Percentiles rank a stretch among this genome's conserved stretches.
Evolutionary conservation across 2,329 filamentous ascomycete genomes (phyloP).

Genomic region (Trichoderma guizhouense): DNA sequence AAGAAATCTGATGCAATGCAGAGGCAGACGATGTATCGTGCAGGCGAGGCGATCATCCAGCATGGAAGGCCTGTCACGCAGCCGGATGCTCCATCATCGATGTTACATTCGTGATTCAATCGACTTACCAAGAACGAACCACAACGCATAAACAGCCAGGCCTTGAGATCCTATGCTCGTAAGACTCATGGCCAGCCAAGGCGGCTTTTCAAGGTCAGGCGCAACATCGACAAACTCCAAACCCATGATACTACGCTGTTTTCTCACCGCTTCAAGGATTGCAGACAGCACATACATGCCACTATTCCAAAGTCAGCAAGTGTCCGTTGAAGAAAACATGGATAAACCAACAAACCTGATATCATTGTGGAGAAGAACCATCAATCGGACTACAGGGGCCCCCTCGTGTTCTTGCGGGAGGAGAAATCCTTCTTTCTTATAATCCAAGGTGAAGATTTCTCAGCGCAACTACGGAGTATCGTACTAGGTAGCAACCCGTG

Average conservation of each 20-base stretch:
- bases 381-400: conserved; percentile 2
- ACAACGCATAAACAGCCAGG: background rate
- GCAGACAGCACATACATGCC: conserved; percentile 11
- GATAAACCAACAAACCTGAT: conserved; percentile 4
- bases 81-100: background rate
- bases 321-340: conserved; percentile 1
- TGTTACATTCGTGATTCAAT: background rate
- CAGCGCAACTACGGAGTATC: background rate
- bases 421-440: background rate
- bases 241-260: background rate
- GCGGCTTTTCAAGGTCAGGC: background rate
- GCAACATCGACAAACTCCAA: background rate
- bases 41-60: background rate
- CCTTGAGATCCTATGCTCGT: background rate
- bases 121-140: background rate
- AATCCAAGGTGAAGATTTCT: background rate
- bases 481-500: background rate
- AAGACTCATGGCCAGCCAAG: background rate
- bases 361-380: conserved; percentile 13
- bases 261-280: conserved; percentile 10
- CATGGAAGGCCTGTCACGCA: background rate
- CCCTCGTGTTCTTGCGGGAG: conserved; percentile 6
- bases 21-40: conserved; percentile 1
- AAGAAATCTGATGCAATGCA: conserved; percentile 1
- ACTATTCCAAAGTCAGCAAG: conserved; percentile 13